Evolutionary conservation across 2,329 filamentous ascomycete species (phyloP).

Genomic region (Diaporthe amygdali): DNA sequence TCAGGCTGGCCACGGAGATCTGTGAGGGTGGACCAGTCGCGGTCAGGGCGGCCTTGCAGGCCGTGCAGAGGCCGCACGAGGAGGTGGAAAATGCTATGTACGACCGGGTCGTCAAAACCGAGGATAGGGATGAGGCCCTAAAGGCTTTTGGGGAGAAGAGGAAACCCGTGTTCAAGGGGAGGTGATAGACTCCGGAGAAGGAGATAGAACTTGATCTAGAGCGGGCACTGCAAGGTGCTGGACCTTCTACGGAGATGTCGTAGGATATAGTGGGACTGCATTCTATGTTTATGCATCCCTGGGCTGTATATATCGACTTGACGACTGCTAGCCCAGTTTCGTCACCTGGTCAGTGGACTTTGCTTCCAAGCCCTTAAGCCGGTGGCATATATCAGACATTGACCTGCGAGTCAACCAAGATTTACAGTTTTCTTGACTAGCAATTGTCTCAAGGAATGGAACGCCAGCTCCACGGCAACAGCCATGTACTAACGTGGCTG

Average conservation of each 20-base stretch:
- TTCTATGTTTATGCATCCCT: too few species aligned
- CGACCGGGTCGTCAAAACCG: slow-evolving; percentile 78
- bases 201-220: too few species aligned
- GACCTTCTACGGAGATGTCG: not conserved
- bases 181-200: slow-evolving; percentile 24
- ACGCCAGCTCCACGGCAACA: not conserved
- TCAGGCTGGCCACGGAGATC: slow-evolving; percentile 81
- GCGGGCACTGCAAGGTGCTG: too few species aligned
- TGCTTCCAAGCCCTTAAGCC: too few species aligned
- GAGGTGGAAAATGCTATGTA: slow-evolving; percentile 88
- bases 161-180: slow-evolving; percentile 62
- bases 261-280: not conserved
- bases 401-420: not conserved
- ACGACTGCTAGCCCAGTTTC: not conserved
- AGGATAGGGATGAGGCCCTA: slow-evolving; percentile 88
- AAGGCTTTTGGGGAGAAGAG: slow-evolving; percentile 76
- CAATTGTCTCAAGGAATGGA: too few species aligned
- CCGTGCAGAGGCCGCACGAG: slow-evolving; percentile 75
- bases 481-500: not conserved
- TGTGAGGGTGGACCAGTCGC: slow-evolving; percentile 84
- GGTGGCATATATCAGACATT: not conserved
- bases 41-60: slow-evolving; percentile 77
- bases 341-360: too few species aligned
- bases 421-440: not conserved
- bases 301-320: not conserved